Evolutionary conservation across 2,329 filamentous ascomycete genomes (phyloP).

Genomic region (Coleophoma crateriformis): DNA sequence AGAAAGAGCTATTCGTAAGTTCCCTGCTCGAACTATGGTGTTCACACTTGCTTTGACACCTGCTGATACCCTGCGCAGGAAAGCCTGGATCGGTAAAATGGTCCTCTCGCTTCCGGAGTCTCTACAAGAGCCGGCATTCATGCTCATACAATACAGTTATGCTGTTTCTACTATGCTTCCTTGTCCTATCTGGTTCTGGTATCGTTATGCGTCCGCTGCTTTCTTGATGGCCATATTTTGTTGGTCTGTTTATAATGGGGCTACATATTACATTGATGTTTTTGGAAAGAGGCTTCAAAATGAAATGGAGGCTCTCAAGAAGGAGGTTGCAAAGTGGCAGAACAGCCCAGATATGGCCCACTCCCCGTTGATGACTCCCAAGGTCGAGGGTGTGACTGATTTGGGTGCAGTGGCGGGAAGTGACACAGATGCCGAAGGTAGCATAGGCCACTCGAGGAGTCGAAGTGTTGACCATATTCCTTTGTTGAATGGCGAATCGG

Average conservation of each 20-base stretch:
- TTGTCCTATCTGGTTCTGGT: conserved; percentile 93
- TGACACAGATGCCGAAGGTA: conserved; percentile 4
- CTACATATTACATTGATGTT: conserved; percentile 96
- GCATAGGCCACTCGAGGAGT: conserved; percentile 7
- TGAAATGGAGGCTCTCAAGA: conserved; percentile 83
- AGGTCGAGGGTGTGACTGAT: conserved; percentile 13
- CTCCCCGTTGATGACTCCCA: conserved; percentile 34
- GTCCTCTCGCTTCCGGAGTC: conserved; percentile 71
- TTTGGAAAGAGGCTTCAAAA: conserved; percentile 97
- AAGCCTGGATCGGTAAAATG: conserved; percentile 80
- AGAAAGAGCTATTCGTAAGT: conserved; percentile 70
- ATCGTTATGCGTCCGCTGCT: conserved; percentile 66
- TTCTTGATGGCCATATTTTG: conserved; percentile 83
- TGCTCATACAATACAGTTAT: conserved; percentile 92
- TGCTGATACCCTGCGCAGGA: conserved; percentile 26
- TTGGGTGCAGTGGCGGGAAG: conserved; percentile 9
- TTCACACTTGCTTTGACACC: too few relatives aligned
- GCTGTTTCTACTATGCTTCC: conserved; percentile 91
- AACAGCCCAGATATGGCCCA: conserved; percentile 44
- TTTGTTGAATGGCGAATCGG: conserved; percentile 43
- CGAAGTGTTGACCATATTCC: conserved; percentile 48
- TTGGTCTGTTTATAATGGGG: conserved; percentile 95
- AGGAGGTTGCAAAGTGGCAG: conserved; percentile 88
- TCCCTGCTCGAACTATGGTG: too few relatives aligned
- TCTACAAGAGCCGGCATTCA: conserved; percentile 86